Conservation (phyloP, 2,329 filamentous ascomycete genomes). For the Nectriaceae sp. region DNA sequence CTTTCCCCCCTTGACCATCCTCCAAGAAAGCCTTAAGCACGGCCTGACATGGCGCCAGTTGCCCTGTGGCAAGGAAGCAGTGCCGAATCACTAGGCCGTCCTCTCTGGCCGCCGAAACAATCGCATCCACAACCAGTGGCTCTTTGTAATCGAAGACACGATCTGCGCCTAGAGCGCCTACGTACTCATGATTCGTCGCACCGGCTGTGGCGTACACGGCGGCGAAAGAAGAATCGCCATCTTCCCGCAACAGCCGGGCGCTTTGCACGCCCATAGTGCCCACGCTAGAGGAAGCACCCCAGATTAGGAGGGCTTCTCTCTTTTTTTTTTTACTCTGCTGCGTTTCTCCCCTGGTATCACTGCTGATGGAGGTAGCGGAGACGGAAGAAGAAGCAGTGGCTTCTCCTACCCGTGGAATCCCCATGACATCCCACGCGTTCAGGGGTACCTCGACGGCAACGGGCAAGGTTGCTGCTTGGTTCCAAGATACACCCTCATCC, state of each 20-base stretch:
- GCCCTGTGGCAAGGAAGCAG: conserved; percentile 44
- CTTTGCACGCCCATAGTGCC: conserved; percentile 46
- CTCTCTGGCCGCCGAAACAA: conserved; percentile 37
- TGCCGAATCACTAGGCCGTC: conserved; percentile 40
- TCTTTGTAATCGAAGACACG: conserved; percentile 45
- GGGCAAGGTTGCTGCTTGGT: conserved; percentile 41
- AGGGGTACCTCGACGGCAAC: conserved; percentile 40
- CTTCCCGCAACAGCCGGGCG: conserved; percentile 37
- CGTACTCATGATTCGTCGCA: conserved; percentile 33
- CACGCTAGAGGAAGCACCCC: conserved; percentile 48
- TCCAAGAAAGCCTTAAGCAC: conserved; percentile 37
- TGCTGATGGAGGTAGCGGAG: background rate
- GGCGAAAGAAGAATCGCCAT: conserved; percentile 32
- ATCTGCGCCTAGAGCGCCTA: conserved; percentile 37
- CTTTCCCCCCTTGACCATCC: background rate
- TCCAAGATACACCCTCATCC: conserved; percentile 37
- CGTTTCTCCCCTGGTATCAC: background rate
- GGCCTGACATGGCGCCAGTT: conserved; percentile 36
- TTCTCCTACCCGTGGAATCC: conserved; percentile 28
- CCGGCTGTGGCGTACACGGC: conserved; percentile 46
- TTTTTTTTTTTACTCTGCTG: conserved; percentile 11
- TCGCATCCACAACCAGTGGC: conserved; percentile 27
- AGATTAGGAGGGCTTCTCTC: conserved; percentile 40
- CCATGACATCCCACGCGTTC: conserved; percentile 41
- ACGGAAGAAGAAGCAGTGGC: conserved; percentile 3